phyloP scores from a whole-genome alignment of 2,329 filamentous ascomycete species.

The Penicillium glabrum region DNA sequence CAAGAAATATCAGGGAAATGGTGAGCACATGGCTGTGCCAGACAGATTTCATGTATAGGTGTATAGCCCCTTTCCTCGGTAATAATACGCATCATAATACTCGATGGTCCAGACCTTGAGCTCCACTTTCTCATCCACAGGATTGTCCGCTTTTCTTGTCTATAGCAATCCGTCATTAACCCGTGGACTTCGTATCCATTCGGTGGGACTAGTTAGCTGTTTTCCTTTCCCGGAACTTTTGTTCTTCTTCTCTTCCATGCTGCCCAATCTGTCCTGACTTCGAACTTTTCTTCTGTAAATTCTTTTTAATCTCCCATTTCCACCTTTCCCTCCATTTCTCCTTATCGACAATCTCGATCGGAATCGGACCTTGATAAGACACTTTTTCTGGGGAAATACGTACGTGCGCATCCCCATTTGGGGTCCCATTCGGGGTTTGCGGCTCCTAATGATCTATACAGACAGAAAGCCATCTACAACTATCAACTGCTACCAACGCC shows the following conservation, averaged over 20 bases:
- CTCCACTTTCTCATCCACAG: neutral
- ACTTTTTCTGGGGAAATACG: neutral
- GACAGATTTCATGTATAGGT: neutral
- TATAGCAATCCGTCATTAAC: neutral
- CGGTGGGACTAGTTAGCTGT: constrained; percentile 8
- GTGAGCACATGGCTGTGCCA: neutral
- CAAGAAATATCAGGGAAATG: too few species aligned
- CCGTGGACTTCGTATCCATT: constrained; percentile 10
- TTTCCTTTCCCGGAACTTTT: constrained; percentile 15
- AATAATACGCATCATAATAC: neutral
- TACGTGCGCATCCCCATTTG: neutral
- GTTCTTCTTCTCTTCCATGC: constrained; percentile 7
- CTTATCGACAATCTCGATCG: neutral
- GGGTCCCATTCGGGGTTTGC: neutral
- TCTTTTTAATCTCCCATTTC: neutral
- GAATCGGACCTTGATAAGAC: neutral
- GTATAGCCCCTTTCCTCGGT: neutral
- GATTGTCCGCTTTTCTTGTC: neutral
- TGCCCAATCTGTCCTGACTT: constrained; percentile 15
- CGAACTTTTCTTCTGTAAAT: neutral
- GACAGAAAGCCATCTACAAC: neutral
- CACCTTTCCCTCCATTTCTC: neutral
- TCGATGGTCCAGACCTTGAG: neutral
- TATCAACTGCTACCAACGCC: too few species aligned
- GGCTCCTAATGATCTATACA: neutral